Conservation (phyloP, 257 asterid genomes). For the Fraxinus quadrangulata region DNA sequence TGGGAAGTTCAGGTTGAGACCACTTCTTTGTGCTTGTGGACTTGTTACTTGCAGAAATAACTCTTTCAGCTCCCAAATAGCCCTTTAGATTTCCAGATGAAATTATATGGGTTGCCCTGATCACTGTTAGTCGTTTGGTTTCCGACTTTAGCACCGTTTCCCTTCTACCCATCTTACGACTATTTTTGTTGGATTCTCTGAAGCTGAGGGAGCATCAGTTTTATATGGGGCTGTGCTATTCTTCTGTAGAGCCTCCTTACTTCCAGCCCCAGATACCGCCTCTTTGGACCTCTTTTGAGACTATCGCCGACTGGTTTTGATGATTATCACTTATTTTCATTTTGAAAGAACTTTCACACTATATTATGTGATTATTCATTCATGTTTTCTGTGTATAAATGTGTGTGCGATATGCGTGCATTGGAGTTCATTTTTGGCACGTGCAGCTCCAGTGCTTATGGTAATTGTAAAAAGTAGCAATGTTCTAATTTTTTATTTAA, state of each 20-base stretch:
- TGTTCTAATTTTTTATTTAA: no score
- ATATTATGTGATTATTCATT: no score
- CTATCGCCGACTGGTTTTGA: neutral
- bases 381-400: no score
- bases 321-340: no score
- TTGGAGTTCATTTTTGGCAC: no score
- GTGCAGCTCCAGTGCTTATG: no score
- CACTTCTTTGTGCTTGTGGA: constrained; percentile 28
- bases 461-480: no score
- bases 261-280: constrained; percentile 13
- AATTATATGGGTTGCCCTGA: neutral
- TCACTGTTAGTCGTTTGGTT: constrained; percentile 12
- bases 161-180: constrained; percentile 33
- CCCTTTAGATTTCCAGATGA: constrained; percentile 27
- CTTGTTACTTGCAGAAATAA: constrained; percentile 15
- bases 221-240: constrained; percentile 18
- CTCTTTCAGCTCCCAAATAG: constrained; percentile 20
- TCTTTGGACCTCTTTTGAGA: constrained; percentile 35
- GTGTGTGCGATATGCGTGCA: no score
- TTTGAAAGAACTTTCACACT: no score
- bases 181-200: constrained; percentile 45
- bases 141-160: constrained; percentile 18
- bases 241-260: constrained; percentile 7
- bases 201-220: constrained; percentile 28
- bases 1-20: constrained; percentile 31